Base-by-base conservation (phyloP, 495 filamentous ascomycete species). In the Penicillium pancosmium region DNA sequence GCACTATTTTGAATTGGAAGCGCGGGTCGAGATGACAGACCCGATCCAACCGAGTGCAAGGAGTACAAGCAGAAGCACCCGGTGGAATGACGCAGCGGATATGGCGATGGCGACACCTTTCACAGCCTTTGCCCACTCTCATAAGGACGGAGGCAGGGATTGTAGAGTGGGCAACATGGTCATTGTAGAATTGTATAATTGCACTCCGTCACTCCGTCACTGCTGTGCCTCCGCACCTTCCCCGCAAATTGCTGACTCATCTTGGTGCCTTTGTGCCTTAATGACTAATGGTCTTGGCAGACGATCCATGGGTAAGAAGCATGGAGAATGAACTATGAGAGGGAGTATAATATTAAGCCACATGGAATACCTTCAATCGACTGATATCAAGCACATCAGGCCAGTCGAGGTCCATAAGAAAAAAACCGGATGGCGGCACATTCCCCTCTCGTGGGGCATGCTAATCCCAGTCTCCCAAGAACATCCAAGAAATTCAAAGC, bases 41-140 rank as follows among this genome's bases (percentile, higher is more conserved):
- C 13, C 71, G 69, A 18, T 64, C 68, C 13, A 75, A 65, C 19
- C 71, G 74, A 4, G 56, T 55, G 50, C 74, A 77, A 15, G 68
- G 60, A 27, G 68, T 69, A 55, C 74, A 75, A 8, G 71, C 60
- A 8, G 72, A 65, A 6, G 71, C 68, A 4, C 69, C 74, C 1
- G 56, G 21, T 8, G 62, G 56, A 43, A 72, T 69, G 11, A 70
- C 70, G 48, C 74, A 75, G 54, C 71, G 70, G 19, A 77, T 71
- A 64, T 77, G 74, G 56, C 74, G 74, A 72, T 74, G 57, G 25
- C 74, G 74, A 67, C 74, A 77, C 58, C 71, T 61, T 62, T 64
- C 67, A 68, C 74, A 77, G 58, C 74, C 74, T 55, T 71, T 71
- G 49, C 68, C 67, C 59, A 77, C 70, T 68, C 74, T 68, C 74